Evolutionary conservation across 2,329 filamentous ascomycete genomes (phyloP).

Genomic region (Talaromyces sp.): DNA sequence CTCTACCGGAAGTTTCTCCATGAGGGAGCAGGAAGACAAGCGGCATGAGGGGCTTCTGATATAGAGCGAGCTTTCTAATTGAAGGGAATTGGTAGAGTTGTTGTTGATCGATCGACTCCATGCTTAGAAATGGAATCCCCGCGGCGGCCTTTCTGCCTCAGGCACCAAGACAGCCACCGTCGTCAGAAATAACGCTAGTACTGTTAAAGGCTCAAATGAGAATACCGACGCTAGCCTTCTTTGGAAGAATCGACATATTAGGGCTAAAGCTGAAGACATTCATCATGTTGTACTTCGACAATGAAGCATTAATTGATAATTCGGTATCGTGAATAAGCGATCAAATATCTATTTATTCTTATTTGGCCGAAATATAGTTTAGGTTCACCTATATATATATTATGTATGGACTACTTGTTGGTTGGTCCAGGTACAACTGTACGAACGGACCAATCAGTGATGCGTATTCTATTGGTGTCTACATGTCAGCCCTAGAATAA

Average conservation of each 20-base stretch:
- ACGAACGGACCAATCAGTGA: background rate
- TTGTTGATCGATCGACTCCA: background rate
- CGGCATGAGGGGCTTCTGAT: slow-evolving; percentile 17
- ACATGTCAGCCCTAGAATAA: background rate
- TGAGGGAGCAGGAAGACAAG: slow-evolving; percentile 22
- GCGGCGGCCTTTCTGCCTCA: background rate
- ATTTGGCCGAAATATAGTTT: background rate
- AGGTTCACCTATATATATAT: background rate
- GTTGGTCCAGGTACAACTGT: background rate
- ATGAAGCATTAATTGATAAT: background rate
- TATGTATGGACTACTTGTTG: background rate
- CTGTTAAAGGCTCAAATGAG: accelerated
- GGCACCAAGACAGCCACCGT: background rate
- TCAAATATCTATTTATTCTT: too few relatives aligned
- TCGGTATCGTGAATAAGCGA: background rate
- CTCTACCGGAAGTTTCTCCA: slow-evolving; percentile 62
- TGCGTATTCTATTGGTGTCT: background rate
- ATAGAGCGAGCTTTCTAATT: background rate
- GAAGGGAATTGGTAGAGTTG: background rate
- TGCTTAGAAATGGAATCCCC: slow-evolving; percentile 3
- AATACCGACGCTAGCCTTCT: background rate
- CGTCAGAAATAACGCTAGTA: background rate
- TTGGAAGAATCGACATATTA: background rate
- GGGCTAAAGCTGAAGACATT: background rate
- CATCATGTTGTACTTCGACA: background rate